These are phyloP conservation scores for Leccinum rimulosum DNA, from an alignment of 768 basidiomycete genomes.

Conservation along the genomic window DNA sequence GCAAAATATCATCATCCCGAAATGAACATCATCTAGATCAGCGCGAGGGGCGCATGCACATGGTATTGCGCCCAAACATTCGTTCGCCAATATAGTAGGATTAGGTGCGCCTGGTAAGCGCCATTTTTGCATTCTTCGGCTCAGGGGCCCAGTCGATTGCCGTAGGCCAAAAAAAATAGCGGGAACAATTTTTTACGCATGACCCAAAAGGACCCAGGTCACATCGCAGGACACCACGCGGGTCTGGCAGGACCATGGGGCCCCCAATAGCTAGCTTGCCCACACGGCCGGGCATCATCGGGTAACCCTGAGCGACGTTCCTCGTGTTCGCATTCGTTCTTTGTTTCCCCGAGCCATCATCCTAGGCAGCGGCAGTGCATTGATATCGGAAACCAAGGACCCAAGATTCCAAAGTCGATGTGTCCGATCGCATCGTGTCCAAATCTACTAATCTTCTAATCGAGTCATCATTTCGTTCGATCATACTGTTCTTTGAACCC, in stretches of 20 bases:
- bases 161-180: background rate
- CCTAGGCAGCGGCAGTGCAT: background rate
- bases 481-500: background rate
- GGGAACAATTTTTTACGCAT: background rate
- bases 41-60: background rate
- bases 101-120: background rate
- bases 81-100: background rate
- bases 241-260: background rate
- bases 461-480: background rate
- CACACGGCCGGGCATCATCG: background rate
- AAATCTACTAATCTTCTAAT: background rate
- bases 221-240: background rate
- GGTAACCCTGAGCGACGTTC: background rate
- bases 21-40: background rate
- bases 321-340: background rate
- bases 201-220: background rate
- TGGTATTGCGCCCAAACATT: no score
- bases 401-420: background rate
- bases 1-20: background rate
- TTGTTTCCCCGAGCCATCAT: background rate
- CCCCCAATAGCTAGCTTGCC: background rate
- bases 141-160: background rate
- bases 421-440: background rate
- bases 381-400: background rate
- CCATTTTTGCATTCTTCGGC: background rate